Base-by-base conservation (phyloP, 441 rosid species). In the Gossypium trilobum region DNA sequence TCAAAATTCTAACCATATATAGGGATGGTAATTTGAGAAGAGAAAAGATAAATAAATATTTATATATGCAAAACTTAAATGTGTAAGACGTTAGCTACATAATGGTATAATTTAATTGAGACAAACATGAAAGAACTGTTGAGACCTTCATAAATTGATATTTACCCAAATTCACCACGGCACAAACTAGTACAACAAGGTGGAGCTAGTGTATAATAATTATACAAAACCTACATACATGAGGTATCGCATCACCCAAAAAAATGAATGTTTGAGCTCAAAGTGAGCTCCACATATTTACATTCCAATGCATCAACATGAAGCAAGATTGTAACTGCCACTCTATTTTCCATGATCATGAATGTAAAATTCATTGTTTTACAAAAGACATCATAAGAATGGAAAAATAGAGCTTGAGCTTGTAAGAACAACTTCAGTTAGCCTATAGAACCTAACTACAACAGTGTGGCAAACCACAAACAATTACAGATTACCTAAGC, bases 401-500 rank as follows among this genome's bases (percentile, higher is more conserved):
- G 68, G 17, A 62, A 33, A 36, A 62, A 10, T 27, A 29, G 0
- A 55, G 60, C 14, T 36, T 62, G 25, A 33, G 7, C 68, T 62
- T 9, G 5, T 4, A 14, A 8, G 68, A 63, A 17, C 19, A 63
- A 17, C 19, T 62, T 25, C 25, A 7, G 25, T 1, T 25, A 4
- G 44, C 48, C 11, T 62, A 13, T 9, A 2, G 25, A 63, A 27
- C 68, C 31, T n/a, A 29, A 52, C 59, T 42, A 77, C 46, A 82
- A 60, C 51, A 71, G 73, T 36, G 52, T 42, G 75, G 19, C 16
- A 48, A 9, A 25, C 71, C 20, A 39, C 54, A 42, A 64, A 20
- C 54, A 74, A 72, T 79, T 80, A 77, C 56, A 69, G 74, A 75
- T 82, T 81, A 87, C 87, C 89, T 84, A 75, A 90, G 89, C 86